These are phyloP conservation scores for Sporothrix humicola DNA, from an alignment of 2,329 filamentous ascomycete species.

Conservation along the genomic window DNA sequence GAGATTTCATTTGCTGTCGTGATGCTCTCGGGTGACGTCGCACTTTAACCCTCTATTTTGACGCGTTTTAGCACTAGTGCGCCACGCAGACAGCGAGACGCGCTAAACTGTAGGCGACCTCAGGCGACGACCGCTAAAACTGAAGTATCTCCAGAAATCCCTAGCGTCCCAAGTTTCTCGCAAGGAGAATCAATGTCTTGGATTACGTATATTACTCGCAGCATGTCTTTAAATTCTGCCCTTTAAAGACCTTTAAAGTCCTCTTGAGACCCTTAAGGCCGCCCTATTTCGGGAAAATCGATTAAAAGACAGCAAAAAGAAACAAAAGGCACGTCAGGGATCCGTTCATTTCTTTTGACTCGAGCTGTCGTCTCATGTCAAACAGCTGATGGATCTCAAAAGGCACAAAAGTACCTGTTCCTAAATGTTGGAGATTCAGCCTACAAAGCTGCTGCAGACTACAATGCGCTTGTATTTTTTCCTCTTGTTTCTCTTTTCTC, in stretches of 20 bases:
- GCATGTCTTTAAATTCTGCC: neutral
- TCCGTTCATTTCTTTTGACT: conserved; percentile 15
- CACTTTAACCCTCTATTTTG: neutral
- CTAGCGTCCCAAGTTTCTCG: neutral
- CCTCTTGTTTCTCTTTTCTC: neutral
- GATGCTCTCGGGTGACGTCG: neutral
- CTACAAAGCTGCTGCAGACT: no score
- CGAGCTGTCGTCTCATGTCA: neutral
- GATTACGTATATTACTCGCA: neutral
- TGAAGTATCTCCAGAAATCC: neutral
- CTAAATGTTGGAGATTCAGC: no score
- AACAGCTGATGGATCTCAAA: no score
- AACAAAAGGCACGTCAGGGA: neutral
- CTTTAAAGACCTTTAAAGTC: no score
- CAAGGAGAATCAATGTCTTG: conserved; percentile 5
- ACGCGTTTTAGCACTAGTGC: conserved; percentile 8
- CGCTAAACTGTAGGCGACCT: neutral
- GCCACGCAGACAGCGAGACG: neutral
- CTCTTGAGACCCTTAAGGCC: neutral
- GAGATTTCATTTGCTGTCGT: neutral
- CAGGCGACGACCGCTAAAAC: neutral
- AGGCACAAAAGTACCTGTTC: neutral
- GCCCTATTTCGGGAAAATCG: conserved; percentile 8
- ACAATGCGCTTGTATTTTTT: neutral
- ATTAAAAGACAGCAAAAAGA: neutral